Evolutionary conservation across 1,284 basidiomycete species (phyloP).

Genomic region (Malassezia arunalokei): DNA sequence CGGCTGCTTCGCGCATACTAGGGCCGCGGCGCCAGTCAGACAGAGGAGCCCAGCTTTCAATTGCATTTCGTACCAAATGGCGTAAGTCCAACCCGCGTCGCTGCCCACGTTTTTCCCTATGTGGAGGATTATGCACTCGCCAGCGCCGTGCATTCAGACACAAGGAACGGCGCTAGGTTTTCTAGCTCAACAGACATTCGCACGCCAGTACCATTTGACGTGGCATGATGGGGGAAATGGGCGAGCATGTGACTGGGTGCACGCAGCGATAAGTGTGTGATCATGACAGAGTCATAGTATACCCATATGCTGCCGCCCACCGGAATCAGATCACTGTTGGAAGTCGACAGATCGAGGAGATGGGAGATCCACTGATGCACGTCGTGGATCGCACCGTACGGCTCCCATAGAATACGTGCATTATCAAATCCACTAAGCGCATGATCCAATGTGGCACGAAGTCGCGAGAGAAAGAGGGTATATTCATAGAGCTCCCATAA

Average conservation of each 20-base stretch:
- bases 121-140: no score
- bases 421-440: background rate
- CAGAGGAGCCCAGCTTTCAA: background rate
- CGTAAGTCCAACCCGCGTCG: background rate
- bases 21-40: background rate
- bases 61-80: background rate
- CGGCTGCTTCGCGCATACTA: constrained; percentile 19
- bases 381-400: constrained; percentile 5
- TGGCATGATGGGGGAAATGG: constrained; percentile 11
- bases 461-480: constrained; percentile 16
- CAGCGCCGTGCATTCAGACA: background rate
- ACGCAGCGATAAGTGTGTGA: constrained; percentile 6
- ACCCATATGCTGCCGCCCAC: constrained; percentile 8
- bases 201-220: background rate
- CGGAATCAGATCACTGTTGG: background rate
- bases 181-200: constrained; percentile 13
- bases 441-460: constrained; percentile 1
- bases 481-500: constrained; percentile 15
- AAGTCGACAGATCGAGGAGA: constrained; percentile 3
- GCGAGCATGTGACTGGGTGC: constrained; percentile 11
- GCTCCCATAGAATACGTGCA: constrained; percentile 1
- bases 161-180: constrained; percentile 5
- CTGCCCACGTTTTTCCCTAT: no score
- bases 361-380: constrained; percentile 1
- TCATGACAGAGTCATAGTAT: background rate